phyloP scores from a whole-genome alignment of 2,329 filamentous ascomycete species.

The Calonectria naviculata region DNA sequence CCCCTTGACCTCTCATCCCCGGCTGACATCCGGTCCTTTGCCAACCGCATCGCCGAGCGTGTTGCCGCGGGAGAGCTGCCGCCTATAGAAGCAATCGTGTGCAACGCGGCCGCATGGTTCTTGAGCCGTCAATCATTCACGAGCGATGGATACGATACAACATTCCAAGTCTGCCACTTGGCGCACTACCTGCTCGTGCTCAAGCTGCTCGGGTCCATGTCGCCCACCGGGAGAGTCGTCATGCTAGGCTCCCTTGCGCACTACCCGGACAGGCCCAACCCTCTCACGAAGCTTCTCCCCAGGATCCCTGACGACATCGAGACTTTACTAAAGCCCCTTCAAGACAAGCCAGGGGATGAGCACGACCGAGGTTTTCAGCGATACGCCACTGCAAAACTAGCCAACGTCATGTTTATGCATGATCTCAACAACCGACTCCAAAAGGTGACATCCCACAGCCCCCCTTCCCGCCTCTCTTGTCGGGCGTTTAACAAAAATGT shows the following conservation, averaged over 20 bases:
- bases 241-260: constrained; percentile 29
- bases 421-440: constrained; percentile 31
- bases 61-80: constrained; percentile 17
- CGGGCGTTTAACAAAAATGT: background rate
- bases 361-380: constrained; percentile 36
- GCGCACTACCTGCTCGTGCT: constrained; percentile 36
- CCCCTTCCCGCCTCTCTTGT: too few relatives aligned
- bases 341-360: constrained; percentile 21
- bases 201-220: constrained; percentile 31
- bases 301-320: constrained; percentile 22
- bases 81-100: constrained; percentile 29
- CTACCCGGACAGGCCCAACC: constrained; percentile 25
- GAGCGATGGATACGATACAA: constrained; percentile 26
- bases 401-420: constrained; percentile 40
- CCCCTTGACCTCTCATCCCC: constrained; percentile 27
- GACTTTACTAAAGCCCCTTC: constrained; percentile 3
- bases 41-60: background rate
- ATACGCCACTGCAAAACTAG: constrained; percentile 35
- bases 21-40: constrained; percentile 15
- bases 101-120: constrained; percentile 34
- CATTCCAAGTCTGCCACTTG: constrained; percentile 34
- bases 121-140: constrained; percentile 21
- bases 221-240: constrained; percentile 16
- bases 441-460: constrained; percentile 7
- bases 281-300: constrained; percentile 23